Conservation (phyloP, 257 asterid genomes). For the Ilex aquifolium region DNA sequence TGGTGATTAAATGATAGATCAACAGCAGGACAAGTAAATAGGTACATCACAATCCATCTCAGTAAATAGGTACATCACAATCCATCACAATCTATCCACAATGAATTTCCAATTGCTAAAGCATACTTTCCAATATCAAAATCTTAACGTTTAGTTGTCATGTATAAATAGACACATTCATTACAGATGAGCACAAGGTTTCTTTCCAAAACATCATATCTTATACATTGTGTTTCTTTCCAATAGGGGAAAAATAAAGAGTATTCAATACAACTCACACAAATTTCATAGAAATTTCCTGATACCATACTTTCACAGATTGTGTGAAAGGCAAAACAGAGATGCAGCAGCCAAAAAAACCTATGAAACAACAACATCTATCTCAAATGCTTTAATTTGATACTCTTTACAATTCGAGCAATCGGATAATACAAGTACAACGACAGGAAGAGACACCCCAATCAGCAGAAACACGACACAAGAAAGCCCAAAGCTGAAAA, state of each 20-base stretch:
- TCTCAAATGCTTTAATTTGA: not conserved
- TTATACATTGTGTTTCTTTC: too few relatives aligned
- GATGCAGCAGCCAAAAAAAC: not conserved
- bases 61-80: too few relatives aligned
- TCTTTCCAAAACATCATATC: too few relatives aligned
- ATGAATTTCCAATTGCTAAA: too few relatives aligned
- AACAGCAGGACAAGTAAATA: not conserved
- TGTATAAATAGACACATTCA: too few relatives aligned
- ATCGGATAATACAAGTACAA: not conserved
- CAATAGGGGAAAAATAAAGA: not conserved
- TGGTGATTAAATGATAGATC: not conserved
- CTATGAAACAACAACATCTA: not conserved
- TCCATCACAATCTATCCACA: too few relatives aligned
- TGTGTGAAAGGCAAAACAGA: conserved; percentile 1
- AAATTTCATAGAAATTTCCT: not conserved
- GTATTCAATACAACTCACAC: not conserved
- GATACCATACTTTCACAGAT: not conserved
- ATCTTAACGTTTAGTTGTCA: too few relatives aligned
- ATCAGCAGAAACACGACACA: not conserved
- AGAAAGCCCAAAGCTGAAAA: not conserved
- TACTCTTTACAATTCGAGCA: not conserved
- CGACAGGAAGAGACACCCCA: conserved; percentile 1
- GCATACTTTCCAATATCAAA: too few relatives aligned
- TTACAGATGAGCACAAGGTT: not conserved
- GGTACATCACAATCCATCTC: too few relatives aligned